Percentiles rank a stretch among this genome's conserved stretches.
phyloP scores from a whole-genome alignment of 2,329 filamentous ascomycete species.

The Gnomoniopsis smithogilvyi region DNA sequence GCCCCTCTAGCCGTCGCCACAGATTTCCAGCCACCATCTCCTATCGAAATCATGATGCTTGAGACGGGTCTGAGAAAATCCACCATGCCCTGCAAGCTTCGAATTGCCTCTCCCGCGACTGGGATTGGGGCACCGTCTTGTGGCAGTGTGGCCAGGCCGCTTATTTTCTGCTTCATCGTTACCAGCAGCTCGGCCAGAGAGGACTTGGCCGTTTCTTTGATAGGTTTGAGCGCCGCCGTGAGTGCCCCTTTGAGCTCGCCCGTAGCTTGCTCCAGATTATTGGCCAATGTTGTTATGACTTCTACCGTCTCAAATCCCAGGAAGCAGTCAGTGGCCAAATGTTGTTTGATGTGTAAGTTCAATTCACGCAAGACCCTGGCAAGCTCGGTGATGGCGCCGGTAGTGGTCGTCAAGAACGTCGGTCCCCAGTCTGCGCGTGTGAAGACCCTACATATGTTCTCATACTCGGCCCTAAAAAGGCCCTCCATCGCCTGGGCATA shows the following conservation, averaged over 20 bases:
- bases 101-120: conserved; percentile 80
- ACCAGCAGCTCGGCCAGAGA: conserved; percentile 82
- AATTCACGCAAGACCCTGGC: conserved; percentile 83
- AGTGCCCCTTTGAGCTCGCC: conserved; percentile 82
- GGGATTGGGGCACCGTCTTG: conserved; percentile 75
- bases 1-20: conserved; percentile 51
- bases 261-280: conserved; percentile 75
- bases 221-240: conserved; percentile 80
- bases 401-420: conserved; percentile 76
- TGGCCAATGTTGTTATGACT: conserved; percentile 76
- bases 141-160: conserved; percentile 64
- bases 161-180: conserved; percentile 71
- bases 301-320: conserved; percentile 94
- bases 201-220: conserved; percentile 86
- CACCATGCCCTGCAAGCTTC: conserved; percentile 80
- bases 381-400: conserved; percentile 75
- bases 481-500: conserved; percentile 87
- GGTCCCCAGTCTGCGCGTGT: conserved; percentile 78
- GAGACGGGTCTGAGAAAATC: conserved; percentile 82
- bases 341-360: conserved; percentile 82
- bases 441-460: conserved; percentile 87
- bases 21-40: conserved; percentile 84
- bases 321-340: conserved; percentile 88
- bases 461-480: conserved; percentile 83
- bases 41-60: conserved; percentile 86